Conservation (phyloP, 495 filamentous ascomycete species). For the Aspergillus indologenus region DNA sequence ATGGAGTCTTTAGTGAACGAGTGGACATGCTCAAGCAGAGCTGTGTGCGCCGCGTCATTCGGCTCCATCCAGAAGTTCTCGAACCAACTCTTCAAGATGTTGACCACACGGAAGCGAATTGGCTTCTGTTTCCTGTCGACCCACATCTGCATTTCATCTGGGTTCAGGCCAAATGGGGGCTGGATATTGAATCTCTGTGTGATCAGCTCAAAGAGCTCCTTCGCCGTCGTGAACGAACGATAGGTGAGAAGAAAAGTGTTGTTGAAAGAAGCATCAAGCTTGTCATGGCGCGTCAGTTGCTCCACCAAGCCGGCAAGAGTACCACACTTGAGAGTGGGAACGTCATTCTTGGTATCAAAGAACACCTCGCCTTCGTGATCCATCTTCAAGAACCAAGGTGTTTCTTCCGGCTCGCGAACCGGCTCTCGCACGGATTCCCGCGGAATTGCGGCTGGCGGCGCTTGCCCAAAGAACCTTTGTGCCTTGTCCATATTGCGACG, state of each 20-base stretch:
- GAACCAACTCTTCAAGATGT: constrained; percentile 97
- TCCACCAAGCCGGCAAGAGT: constrained; percentile 90
- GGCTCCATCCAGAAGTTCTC: constrained; percentile 99
- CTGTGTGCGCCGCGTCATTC: constrained; percentile 73
- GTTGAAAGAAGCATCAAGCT: constrained; percentile 92
- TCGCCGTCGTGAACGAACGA: constrained; percentile 85
- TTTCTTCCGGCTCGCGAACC: constrained; percentile 62
- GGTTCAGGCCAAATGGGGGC: constrained; percentile 77
- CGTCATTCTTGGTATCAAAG: constrained; percentile 74
- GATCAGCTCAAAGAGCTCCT: constrained; percentile 88
- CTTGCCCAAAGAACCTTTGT: constrained; percentile 85
- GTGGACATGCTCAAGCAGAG: constrained; percentile 83
- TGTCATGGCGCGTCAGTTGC: constrained; percentile 92
- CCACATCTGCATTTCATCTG: constrained; percentile 80
- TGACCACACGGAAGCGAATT: constrained; percentile 92
- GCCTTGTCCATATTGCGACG: constrained; percentile 78
- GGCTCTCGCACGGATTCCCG: constrained; percentile 45
- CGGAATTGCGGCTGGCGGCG: constrained; percentile 54
- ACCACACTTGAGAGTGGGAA: constrained; percentile 78
- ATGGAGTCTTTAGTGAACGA: constrained; percentile 89
- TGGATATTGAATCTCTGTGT: constrained; percentile 89
- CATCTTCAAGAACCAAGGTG: constrained; percentile 77
- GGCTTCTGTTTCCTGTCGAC: constrained; percentile 90
- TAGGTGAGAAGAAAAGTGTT: constrained; percentile 97
- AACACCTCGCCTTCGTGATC: constrained; percentile 88